Evolutionary conservation across 306 rosid genomes (phyloP).

Genomic region (Cercis canadensis): DNA sequence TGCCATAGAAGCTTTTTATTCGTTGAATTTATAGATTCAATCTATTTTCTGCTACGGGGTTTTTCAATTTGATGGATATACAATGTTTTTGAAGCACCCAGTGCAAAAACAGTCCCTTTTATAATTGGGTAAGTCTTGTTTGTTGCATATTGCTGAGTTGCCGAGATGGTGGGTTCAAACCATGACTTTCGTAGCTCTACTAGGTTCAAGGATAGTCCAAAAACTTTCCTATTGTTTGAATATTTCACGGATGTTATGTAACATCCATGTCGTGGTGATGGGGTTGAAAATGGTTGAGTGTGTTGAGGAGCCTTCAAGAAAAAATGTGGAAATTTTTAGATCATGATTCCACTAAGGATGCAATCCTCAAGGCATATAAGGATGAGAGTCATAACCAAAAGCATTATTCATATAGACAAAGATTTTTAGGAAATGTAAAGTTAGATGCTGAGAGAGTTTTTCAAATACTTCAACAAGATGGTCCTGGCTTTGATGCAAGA

Average conservation of each 20-base stretch:
- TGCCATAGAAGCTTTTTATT: neutral
- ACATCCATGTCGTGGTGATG: conserved; percentile 37
- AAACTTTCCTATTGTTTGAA: conserved; percentile 47
- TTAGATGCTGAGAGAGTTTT: conserved; percentile 59
- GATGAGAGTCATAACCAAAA: conserved; percentile 38
- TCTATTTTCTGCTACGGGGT: neutral
- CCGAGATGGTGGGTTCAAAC: conserved; percentile 60
- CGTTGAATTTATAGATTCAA: conserved; percentile 29
- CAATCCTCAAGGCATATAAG: conserved; percentile 10
- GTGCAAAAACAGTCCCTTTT: conserved; percentile 9
- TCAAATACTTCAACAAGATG: conserved; percentile 71
- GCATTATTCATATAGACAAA: conserved; percentile 46
- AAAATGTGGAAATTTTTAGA: conserved; percentile 44
- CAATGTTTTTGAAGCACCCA: conserved; percentile 34
- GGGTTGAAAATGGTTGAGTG: conserved; percentile 42
- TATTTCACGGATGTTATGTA: conserved; percentile 53
- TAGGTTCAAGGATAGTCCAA: conserved; percentile 52
- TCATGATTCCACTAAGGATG: conserved; percentile 49
- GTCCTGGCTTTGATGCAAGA: conserved; percentile 79
- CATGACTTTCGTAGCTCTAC: conserved; percentile 64
- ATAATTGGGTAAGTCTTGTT: conserved; percentile 24
- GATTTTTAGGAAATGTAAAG: conserved; percentile 54
- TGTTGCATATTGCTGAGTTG: neutral
- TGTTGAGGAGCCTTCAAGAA: conserved; percentile 68
- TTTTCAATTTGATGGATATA: conserved; percentile 35